Evolutionary conservation across 768 basidiomycete species (phyloP), one percentile per base, ranked within the genome.

Genomic region (Hypholoma fasciculare): DNA sequence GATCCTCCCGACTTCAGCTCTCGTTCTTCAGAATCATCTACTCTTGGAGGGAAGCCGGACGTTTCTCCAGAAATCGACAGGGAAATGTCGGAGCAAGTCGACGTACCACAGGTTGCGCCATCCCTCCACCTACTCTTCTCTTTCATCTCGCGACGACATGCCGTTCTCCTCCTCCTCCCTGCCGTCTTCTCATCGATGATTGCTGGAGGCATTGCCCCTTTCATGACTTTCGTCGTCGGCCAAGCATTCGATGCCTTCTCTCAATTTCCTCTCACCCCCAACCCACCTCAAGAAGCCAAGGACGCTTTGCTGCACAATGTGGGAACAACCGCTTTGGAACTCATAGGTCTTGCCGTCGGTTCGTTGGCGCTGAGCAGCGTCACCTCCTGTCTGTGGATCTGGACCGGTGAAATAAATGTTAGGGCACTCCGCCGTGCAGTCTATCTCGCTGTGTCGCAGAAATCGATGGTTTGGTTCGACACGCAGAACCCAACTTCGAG

Each of bases 381-480:
- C 59, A 92, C 89, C 1, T 86, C 87, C 46, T 80, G 78, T 27
- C 71, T 96, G 9, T 98, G 96, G 96, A 91, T 94, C 50, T 85
- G 86, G 76, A 84, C 88, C 6, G 94, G 94, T 3, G 96, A 98
- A 70, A 77, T 84, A 58, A 92, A 93, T 61, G 85, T 87, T 8
- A 74, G 86, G 63, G 78, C 80, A 7, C 72, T 97, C 16, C 76
- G 95, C 59, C 77, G 80, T 64, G 74, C 76, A 49, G 88, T 95
- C 7, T 96, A 91, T 68, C 66, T 69, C 2, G 82, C 87, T 2
- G 84, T 97, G 26, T 81, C 84, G 14, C 67, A 67, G 26, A 88
- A 88, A 66, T 86, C 87, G n/a, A 88, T 96, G 83, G 78, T 80
- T n/a, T 97, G 96, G 95, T 97, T 94, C 68, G 94, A 97, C 20